Evolutionary conservation across 2,329 filamentous ascomycete species (phyloP).

Genomic region (Ceratocystis smalleyi): DNA sequence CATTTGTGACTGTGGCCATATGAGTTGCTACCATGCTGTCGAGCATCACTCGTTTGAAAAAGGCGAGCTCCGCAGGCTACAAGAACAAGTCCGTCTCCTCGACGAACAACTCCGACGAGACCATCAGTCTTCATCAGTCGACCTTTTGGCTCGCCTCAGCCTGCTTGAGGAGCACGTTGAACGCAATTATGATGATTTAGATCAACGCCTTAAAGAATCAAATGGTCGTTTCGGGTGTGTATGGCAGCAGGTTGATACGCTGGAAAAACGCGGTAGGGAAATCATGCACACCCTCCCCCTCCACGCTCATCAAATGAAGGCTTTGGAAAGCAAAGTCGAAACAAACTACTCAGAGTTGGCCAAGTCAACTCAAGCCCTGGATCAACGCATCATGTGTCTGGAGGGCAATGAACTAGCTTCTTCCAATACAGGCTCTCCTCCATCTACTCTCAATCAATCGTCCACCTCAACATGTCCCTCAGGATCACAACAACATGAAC

Average conservation of each 20-base stretch:
- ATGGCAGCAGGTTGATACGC: slow-evolving; percentile 36
- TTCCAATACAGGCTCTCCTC: neutral
- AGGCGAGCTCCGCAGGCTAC: slow-evolving; percentile 35
- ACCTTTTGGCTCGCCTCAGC: slow-evolving; percentile 31
- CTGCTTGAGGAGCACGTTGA: slow-evolving; percentile 40
- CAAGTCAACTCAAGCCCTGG: slow-evolving; percentile 36
- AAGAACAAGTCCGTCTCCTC: slow-evolving; percentile 30
- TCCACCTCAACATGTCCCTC: neutral
- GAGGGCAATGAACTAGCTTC: slow-evolving; percentile 20
- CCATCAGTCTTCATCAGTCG: slow-evolving; percentile 26
- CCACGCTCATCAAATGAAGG: slow-evolving; percentile 9
- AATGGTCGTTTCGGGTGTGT: slow-evolving; percentile 40
- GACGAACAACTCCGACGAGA: slow-evolving; percentile 30
- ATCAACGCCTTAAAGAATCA: slow-evolving; percentile 37
- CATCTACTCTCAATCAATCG: neutral
- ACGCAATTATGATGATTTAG: slow-evolving; percentile 35
- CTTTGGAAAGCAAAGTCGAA: slow-evolving; percentile 16
- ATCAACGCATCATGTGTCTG: slow-evolving; percentile 39
- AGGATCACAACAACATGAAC: slow-evolving; percentile 3
- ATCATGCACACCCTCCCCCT: slow-evolving; percentile 15
- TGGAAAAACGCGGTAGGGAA: slow-evolving; percentile 24
- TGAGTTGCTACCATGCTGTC: slow-evolving; percentile 42
- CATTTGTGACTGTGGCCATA: slow-evolving; percentile 43
- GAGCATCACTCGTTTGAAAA: slow-evolving; percentile 31
- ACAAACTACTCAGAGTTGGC: slow-evolving; percentile 30